Evolutionary conservation across 495 filamentous ascomycete genomes (phyloP), one percentile per base, ranked within the genome.

Genomic region (Bombardia bombarda): DNA sequence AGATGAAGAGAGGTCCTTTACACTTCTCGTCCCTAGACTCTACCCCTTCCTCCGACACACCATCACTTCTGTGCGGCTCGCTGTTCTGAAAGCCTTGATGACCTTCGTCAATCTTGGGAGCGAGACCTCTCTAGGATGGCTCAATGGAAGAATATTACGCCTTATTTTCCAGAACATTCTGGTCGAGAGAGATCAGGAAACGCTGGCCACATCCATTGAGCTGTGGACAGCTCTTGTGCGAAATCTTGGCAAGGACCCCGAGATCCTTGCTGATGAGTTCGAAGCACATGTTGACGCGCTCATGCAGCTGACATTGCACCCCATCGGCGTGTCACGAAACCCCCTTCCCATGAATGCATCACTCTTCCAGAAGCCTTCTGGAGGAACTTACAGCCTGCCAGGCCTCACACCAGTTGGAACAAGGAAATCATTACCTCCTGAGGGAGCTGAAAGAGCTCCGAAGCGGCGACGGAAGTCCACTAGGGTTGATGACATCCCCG

Each of bases 31-130:
- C 19, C 92, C 92, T 32, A 79, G 92, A 37, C 78, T 98, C 19
- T 98, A 95, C 55, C 90, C 92, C 1, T 98, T 98, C 69, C 68
- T 98, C 19, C 84, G 92, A 26, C 92, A 98, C 59, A 97, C 93
- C 7, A 97, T 98, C 53, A 95, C 87, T 7, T 93, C 82, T 44
- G 92, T 98, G 37, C 85, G 92, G 23, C 84, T 87, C 30, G 92
- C 92, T 5, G 93, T 97, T 17, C 73, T 98, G 12, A 82, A 94
- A 38, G 92, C 92, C 39, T 74, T 98, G 10, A 79, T 90, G 56
- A 97, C 90, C 0, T 98, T 98, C 63, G 72, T 93, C 45, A 80
- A 84, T 50, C 83, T 98, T 16, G 82, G 85, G 46, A 86, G 82
- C 36, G 77, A 83, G 40, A 84, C 83, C 9, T 90, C 85, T 23